Conservation (phyloP, 805 yeast genomes). For the Candida xiaguanensis region DNA sequence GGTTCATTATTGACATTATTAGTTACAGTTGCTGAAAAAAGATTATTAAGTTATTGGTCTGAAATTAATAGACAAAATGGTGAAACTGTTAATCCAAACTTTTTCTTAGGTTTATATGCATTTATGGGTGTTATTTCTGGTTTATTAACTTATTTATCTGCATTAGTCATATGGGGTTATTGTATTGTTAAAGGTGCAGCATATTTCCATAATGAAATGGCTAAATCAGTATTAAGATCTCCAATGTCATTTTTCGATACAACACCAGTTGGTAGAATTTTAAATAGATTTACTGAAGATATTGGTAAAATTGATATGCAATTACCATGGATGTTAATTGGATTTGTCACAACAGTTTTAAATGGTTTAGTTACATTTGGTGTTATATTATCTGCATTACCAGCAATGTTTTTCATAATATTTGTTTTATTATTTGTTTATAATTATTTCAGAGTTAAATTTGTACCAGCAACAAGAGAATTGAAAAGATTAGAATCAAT, state of each 20-base stretch:
- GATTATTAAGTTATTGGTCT: conserved; percentile 34
- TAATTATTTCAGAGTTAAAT: conserved; percentile 26
- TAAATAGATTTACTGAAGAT: conserved; percentile 39
- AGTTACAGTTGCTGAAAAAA: conserved; percentile 21
- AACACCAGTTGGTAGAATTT: conserved; percentile 37
- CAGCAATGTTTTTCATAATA: conserved; percentile 29
- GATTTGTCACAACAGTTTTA: conserved; percentile 18
- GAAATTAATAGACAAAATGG: conserved; percentile 24
- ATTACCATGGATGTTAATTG: conserved; percentile 28
- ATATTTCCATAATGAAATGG: conserved; percentile 36
- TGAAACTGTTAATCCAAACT: conserved; percentile 20
- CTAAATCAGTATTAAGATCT: conserved; percentile 28
- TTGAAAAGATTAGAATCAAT: conserved; percentile 30
- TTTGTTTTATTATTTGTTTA: conserved; percentile 23
- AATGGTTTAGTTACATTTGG: conserved; percentile 25
- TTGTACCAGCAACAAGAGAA: conserved; percentile 34
- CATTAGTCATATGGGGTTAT: conserved; percentile 28
- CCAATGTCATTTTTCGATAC: conserved; percentile 43
- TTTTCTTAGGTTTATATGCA: conserved; percentile 24
- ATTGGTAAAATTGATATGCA: conserved; percentile 29
- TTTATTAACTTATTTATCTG: conserved; percentile 21
- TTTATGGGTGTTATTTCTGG: conserved; percentile 27
- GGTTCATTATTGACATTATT: conserved; percentile 18
- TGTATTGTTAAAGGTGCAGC: conserved; percentile 28
- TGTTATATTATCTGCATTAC: conserved; percentile 29